Evolutionary conservation across 2,329 filamentous ascomycete species (phyloP).

Genomic region (Phialophora expanda): DNA sequence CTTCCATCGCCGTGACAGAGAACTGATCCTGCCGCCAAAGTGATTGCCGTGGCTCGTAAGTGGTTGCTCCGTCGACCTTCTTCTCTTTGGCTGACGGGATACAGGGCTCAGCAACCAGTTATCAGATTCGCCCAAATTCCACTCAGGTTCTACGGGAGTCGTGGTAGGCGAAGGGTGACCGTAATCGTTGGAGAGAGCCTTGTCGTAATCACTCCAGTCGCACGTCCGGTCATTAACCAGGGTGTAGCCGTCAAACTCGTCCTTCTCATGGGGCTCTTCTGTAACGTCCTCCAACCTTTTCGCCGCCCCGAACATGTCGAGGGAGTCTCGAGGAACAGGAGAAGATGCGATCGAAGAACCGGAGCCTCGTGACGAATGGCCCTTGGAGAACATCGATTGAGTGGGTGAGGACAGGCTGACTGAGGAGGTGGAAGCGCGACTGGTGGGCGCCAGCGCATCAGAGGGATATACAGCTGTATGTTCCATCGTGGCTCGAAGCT

Average conservation of each 20-base stretch:
- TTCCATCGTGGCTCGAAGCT: conserved; percentile 27
- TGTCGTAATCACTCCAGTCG: conserved; percentile 47
- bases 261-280: conserved; percentile 64
- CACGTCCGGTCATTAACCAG: conserved; percentile 30
- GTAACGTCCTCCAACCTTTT: conserved; percentile 81
- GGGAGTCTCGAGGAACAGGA: conserved; percentile 55
- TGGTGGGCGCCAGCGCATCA: conserved; percentile 20
- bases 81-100: conserved; percentile 59
- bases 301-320: conserved; percentile 56
- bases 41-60: conserved; percentile 68
- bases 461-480: conserved; percentile 13
- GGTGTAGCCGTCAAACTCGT: conserved; percentile 35
- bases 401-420: conserved; percentile 33
- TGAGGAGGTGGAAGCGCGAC: conserved; percentile 28
- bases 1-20: conserved; percentile 61
- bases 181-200: conserved; percentile 29
- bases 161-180: conserved; percentile 24
- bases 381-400: conserved; percentile 36
- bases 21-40: conserved; percentile 65
- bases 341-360: conserved; percentile 66
- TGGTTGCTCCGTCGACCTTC: conserved; percentile 63
- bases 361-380: conserved; percentile 38
- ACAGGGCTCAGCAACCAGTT: conserved; percentile 27
- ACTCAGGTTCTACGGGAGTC: conserved; percentile 31
- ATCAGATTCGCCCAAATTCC: conserved; percentile 31